Percentiles rank a stretch among this genome's conserved stretches.
Conservation (phyloP, 345 rosid species). For the Luvunga scandens region DNA sequence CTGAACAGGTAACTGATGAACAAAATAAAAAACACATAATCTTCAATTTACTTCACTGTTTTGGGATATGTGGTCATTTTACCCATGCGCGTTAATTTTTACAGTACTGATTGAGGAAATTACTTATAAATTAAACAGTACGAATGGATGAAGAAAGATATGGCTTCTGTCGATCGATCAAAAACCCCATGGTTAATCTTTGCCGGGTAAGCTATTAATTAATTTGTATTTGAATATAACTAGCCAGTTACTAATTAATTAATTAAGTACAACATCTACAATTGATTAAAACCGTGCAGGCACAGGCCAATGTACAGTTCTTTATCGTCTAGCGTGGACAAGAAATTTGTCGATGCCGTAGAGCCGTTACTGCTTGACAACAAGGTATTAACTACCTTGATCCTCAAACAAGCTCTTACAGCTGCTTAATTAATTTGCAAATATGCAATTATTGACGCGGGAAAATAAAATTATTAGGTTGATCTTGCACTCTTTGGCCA, state of each 20-base stretch:
- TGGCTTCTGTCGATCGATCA: constrained; percentile 54
- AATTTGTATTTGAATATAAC: too few relatives aligned
- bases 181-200: constrained; percentile 67
- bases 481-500: constrained; percentile 61
- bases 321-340: constrained; percentile 10
- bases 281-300: constrained; percentile 25
- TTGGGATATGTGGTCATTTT: too few relatives aligned
- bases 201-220: constrained; percentile 37
- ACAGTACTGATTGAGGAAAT: too few relatives aligned
- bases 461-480: constrained; percentile 27
- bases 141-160: constrained; percentile 52
- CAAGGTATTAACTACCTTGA: constrained; percentile 33
- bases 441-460: not conserved
- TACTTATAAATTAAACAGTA: constrained; percentile 23
- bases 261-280: not conserved
- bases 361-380: constrained; percentile 48
- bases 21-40: too few relatives aligned
- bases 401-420: constrained; percentile 18
- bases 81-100: not conserved
- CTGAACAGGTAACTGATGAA: constrained; percentile 48
- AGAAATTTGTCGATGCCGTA: constrained; percentile 19
- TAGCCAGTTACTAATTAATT: too few relatives aligned
- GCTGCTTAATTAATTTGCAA: not conserved
- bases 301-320: constrained; percentile 67
- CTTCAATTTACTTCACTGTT: too few relatives aligned